Percentiles rank a stretch among this genome's conserved stretches.
Evolutionary conservation across 352 stramenopile genomes (phyloP).

Genomic region (Globisporangium orthogonon): DNA sequence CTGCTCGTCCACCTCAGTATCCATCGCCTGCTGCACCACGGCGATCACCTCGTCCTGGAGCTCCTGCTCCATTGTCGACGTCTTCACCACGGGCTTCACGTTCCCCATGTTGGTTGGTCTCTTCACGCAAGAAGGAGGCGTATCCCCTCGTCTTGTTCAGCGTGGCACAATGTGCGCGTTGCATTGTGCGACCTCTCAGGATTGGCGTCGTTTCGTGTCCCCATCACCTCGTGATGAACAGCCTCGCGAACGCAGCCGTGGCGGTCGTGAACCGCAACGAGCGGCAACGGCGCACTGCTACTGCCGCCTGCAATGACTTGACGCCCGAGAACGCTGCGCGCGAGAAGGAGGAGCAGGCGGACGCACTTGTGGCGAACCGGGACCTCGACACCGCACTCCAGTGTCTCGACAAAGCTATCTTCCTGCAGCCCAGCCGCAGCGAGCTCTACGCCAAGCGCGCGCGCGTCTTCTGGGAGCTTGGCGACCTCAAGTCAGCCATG

Average conservation of each 20-base stretch:
- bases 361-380: conserved; percentile 19
- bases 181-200: not conserved
- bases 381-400: conserved; percentile 45
- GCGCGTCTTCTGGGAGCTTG: conserved; percentile 64
- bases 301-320: conserved; percentile 18
- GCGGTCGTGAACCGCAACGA: not conserved
- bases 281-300: not conserved
- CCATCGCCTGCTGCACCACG: conserved; percentile 73
- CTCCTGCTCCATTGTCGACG: conserved; percentile 83
- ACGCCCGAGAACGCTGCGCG: conserved; percentile 44
- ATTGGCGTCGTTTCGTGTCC: not conserved
- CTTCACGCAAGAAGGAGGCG: too few relatives aligned
- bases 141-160: too few relatives aligned
- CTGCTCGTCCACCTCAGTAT: conserved; percentile 78
- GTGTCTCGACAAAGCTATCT: conserved; percentile 72
- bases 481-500: conserved; percentile 77
- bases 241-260: not conserved
- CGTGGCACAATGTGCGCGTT: not conserved
- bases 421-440: conserved; percentile 45
- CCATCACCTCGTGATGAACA: not conserved
- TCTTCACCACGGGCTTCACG: conserved; percentile 85
- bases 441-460: conserved; percentile 60
- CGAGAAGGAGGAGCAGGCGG: conserved; percentile 40
- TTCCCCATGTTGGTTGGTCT: conserved; percentile 15
- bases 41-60: conserved; percentile 81